Conservation (phyloP, 2,329 filamentous ascomycete species). For the Pseudocercospora fuligena region DNA sequence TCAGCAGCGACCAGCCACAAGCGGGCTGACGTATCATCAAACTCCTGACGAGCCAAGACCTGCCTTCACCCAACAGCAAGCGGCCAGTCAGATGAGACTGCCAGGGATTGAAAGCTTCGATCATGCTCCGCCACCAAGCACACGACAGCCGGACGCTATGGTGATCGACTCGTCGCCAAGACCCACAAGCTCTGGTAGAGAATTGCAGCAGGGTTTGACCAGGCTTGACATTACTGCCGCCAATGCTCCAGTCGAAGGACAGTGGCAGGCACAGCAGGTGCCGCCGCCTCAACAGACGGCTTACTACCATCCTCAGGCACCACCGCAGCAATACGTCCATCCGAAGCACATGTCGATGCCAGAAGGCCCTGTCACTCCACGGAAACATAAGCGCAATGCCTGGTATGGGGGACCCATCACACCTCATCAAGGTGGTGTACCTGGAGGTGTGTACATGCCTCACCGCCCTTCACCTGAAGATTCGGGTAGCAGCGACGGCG, state of each 20-base stretch:
- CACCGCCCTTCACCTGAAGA: slow-evolving; percentile 61
- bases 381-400: slow-evolving; percentile 68
- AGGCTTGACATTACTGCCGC: slow-evolving; percentile 66
- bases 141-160: slow-evolving; percentile 75
- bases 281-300: slow-evolving; percentile 29
- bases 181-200: slow-evolving; percentile 49
- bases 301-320: slow-evolving; percentile 25
- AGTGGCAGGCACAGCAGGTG: slow-evolving; percentile 34
- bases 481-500: slow-evolving; percentile 60
- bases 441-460: slow-evolving; percentile 22
- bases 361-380: slow-evolving; percentile 55
- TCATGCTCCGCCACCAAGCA: slow-evolving; percentile 67
- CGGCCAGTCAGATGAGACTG: slow-evolving; percentile 66
- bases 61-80: slow-evolving; percentile 58
- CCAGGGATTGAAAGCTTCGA: slow-evolving; percentile 94
- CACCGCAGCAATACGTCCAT: slow-evolving; percentile 39
- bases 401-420: slow-evolving; percentile 68
- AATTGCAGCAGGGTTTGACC: slow-evolving; percentile 68
- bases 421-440: slow-evolving; percentile 26
- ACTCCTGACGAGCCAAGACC: slow-evolving; percentile 68
- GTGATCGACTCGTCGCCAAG: slow-evolving; percentile 62
- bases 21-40: slow-evolving; percentile 75
- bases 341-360: slow-evolving; percentile 45
- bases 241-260: slow-evolving; percentile 41
- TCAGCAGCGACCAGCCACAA: slow-evolving; percentile 66